Base-by-base conservation (phyloP, 257 asterid genomes). In the Eucommia ulmoides region DNA sequence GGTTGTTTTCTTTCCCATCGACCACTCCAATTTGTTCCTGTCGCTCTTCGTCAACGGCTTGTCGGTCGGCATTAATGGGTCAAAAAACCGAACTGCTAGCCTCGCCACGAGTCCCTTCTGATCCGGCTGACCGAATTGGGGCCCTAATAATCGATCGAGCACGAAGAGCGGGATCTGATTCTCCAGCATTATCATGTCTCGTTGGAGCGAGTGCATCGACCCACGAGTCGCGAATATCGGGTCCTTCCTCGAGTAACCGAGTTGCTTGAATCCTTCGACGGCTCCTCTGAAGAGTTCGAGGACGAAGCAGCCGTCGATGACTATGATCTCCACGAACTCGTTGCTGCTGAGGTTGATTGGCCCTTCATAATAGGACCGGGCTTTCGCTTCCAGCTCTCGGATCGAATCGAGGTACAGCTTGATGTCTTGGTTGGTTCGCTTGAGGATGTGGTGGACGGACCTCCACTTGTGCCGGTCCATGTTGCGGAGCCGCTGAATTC, bases 111-210 rank as follows among this genome's bases (percentile, higher is more conserved):
- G 45, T 10, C 93, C 92, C 20, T 41, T 70, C 25, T 61, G 85
- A 25, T 64, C 72, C 8, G 75, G 76, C 48, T 58, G 59, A 16
- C 74, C 79, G 1, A 68, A 24, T 55, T 88, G 93, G 23, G 84
- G 54, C 0, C 71, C 80, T 17, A 54, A 65, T 9, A 88, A 57
- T 19, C 54, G 59, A 52, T 84, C 93, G 23, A 84, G 75, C 6
- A 84, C 23, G 26, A 84, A 77, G 0, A 88, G 67, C 2, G 97
- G 95, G 11, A 88, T 71, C 47, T 88, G 97, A 61, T 88, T 88
- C 73, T 88, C 97, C 0, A 88, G 74, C 97, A 81, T 88, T 9
- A 88, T 88, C 97, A 88, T 88, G 57, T 88, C 97, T 1, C 95
- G 72, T 35, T 79, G 93, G 50, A 81, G 79, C 3, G 88, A 75